These are phyloP conservation scores for Volvox carteri DNA, from an alignment of 163 green algal species.

Conservation along the genomic window DNA sequence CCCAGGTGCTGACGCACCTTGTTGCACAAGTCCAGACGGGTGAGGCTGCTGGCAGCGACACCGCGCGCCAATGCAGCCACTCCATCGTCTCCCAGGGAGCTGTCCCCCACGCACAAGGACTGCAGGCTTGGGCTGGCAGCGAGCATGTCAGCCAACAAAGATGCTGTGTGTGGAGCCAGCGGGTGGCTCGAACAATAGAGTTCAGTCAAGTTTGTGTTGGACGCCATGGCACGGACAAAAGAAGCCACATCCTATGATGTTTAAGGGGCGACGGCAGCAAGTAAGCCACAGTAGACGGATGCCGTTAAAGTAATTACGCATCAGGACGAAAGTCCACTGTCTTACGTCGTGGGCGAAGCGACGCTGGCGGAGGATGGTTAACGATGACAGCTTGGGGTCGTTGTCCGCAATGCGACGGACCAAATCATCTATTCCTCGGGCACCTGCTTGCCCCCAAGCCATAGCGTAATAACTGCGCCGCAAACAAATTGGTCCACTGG, in stretches of 20 bases:
- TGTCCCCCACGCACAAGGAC: conserved; percentile 70
- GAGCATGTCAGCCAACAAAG: conserved; percentile 59
- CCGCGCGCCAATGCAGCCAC: conserved; percentile 51
- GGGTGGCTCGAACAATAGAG: conserved; percentile 71
- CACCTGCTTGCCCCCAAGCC: conserved; percentile 40
- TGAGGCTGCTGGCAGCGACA: conserved; percentile 54
- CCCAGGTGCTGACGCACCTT: no score
- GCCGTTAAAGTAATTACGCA: no score
- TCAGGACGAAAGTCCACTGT: no score
- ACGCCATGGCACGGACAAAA: conserved; percentile 60
- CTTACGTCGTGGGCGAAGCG: conserved; percentile 34
- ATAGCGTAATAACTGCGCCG: neutral
- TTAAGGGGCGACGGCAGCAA: no score
- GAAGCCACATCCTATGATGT: conserved; percentile 65
- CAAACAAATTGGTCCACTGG: neutral
- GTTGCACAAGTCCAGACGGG: conserved; percentile 59
- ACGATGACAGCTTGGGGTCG: conserved; percentile 62
- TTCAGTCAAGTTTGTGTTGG: conserved; percentile 76
- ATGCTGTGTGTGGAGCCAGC: conserved; percentile 57
- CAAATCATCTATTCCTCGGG: conserved; percentile 65
- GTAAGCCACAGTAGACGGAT: no score
- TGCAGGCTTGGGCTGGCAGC: conserved; percentile 52
- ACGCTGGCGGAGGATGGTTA: conserved; percentile 68
- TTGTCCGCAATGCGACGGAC: conserved; percentile 60
- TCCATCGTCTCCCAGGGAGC: conserved; percentile 67